A percentile compares a stretch with the other conserved stretches of the same genome.
phyloP scores from a whole-genome alignment of 768 basidiomycete species.

The Coprinopsis sp. region DNA sequence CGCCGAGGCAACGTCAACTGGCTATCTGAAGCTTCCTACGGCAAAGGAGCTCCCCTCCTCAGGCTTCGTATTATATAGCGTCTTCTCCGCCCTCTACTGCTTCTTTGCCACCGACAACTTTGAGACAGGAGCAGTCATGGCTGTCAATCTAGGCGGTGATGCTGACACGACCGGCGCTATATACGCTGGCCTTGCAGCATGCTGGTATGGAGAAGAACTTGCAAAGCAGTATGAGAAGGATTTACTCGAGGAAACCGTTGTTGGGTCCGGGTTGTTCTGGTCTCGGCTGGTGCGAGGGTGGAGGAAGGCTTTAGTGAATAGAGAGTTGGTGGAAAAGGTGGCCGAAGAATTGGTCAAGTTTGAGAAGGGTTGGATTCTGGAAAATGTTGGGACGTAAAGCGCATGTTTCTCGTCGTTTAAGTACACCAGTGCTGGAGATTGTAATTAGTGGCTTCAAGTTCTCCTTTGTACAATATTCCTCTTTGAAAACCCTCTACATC shows the following conservation, averaged over 20 bases:
- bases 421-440: too few relatives aligned
- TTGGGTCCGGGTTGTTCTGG: too few relatives aligned
- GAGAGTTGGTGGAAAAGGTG: slow-evolving; percentile 33
- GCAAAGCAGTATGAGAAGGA: too few relatives aligned
- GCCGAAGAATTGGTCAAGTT: slow-evolving; percentile 31
- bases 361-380: not conserved
- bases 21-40: slow-evolving; percentile 22
- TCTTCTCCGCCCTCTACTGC: slow-evolving; percentile 40
- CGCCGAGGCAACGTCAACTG: slow-evolving; percentile 2
- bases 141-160: slow-evolving; percentile 40
- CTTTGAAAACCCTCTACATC: too few relatives aligned
- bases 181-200: slow-evolving; percentile 40
- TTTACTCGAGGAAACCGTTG: too few relatives aligned
- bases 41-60: slow-evolving; percentile 29
- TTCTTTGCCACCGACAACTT: slow-evolving; percentile 40
- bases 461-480: too few relatives aligned
- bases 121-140: slow-evolving; percentile 41
- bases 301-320: slow-evolving; percentile 26
- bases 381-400: too few relatives aligned
- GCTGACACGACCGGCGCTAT: slow-evolving; percentile 44
- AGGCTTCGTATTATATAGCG: slow-evolving; percentile 37
- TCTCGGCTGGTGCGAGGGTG: slow-evolving; percentile 32
- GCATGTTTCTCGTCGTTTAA: too few relatives aligned
- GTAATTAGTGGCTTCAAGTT: too few relatives aligned
- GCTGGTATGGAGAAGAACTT: slow-evolving; percentile 35